Base-by-base conservation (phyloP, 1,284 basidiomycete species). In the Trametes pubescens region DNA sequence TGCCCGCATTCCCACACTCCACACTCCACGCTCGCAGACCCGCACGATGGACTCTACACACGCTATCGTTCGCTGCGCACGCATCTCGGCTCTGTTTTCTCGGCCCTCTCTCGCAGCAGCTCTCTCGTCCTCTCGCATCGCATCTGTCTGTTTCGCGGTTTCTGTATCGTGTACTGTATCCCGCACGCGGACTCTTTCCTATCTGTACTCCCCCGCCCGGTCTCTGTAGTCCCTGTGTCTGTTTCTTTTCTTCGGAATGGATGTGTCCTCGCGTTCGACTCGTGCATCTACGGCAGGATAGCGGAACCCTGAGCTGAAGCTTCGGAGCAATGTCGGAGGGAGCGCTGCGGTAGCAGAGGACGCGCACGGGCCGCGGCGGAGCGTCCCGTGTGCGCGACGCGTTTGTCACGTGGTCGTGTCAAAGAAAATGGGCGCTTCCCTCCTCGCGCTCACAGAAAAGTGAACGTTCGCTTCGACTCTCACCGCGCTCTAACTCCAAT, bases 41-140 rank as follows among this genome's bases (percentile, higher is more conserved):
- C 40, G 40, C 53, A 21, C 53, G 40, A 40, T 46, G 53, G 53
- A 55, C 53, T 44, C n/a, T 11, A 55, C 40, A 55, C 53, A 55
- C 53, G 53, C 26, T 55, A 44, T 18, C 40, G 16, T 18, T 43
- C 37, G 24, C 16, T 21, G 53, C 32, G 40, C 53, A 44, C 38
- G 26, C 38, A 22, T 32, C 52, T 22, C 40, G 16, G 5, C 40
- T 21, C 24, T 32, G 13, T 32, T 18, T 2, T 16, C 13, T 18
- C 22, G 13, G 13, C 35, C 29, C 2, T 40, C 10, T 26, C 37
- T 54, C 24, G 1, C 24, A 18, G 29, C 5, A 18, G 29, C 5
- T 54, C 52, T 29, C 10, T 10, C 26, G 10, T 37, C 32, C 34
- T 13, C 51, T 18, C 5, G 6, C 51, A 18, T 16, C 34, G 47